Evolutionary conservation across 2,329 filamentous ascomycete species (phyloP).

Genomic region (Raffaelea albimanens): DNA sequence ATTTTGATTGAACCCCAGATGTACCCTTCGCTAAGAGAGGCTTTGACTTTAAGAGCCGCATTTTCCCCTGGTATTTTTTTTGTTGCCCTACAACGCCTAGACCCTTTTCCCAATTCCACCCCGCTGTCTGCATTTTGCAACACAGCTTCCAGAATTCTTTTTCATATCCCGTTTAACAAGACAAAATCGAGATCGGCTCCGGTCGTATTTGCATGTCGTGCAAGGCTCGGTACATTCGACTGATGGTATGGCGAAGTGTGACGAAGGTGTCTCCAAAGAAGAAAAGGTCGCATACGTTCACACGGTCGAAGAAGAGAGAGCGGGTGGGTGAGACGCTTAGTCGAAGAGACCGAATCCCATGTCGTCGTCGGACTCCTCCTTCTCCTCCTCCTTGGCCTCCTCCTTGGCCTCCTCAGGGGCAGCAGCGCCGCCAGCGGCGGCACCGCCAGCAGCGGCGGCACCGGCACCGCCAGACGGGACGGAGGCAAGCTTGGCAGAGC

Average conservation of each 20-base stretch:
- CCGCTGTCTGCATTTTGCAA: too few relatives aligned
- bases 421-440: slow-evolving; percentile 47
- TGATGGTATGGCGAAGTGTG: not conserved
- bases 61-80: too few relatives aligned
- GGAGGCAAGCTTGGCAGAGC: slow-evolving; percentile 89
- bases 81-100: too few relatives aligned
- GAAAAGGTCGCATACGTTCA: too few relatives aligned
- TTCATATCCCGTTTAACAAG: too few relatives aligned
- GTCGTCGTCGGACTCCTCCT: slow-evolving; percentile 66
- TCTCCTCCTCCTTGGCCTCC: slow-evolving; percentile 25
- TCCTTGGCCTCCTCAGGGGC: slow-evolving; percentile 14
- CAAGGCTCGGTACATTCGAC: slow-evolving; percentile 1
- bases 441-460: slow-evolving; percentile 54
- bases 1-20: slow-evolving; percentile 5
- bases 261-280: too few relatives aligned
- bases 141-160: too few relatives aligned
- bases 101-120: too few relatives aligned
- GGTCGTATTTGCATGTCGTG: too few relatives aligned
- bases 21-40: slow-evolving; percentile 7
- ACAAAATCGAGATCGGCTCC: not conserved
- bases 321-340: slow-evolving; percentile 9
- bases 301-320: too few relatives aligned
- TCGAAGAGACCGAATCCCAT: slow-evolving; percentile 67
- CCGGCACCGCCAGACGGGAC: slow-evolving; percentile 84
- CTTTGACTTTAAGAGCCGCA: too few relatives aligned